Evolutionary conservation across 140 eudicot genomes (phyloP).

Genomic region (Flaveria floridana): DNA sequence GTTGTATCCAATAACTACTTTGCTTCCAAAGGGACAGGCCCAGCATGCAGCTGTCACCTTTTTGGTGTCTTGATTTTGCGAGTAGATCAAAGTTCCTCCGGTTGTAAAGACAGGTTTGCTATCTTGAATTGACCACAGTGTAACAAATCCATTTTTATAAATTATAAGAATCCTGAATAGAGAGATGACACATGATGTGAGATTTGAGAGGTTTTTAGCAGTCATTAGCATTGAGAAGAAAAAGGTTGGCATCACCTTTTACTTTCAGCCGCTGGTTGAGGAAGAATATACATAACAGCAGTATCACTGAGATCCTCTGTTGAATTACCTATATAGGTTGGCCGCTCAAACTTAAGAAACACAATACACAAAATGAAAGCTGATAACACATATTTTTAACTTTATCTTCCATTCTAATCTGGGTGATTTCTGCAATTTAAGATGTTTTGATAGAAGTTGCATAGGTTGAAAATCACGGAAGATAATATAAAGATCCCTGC

Average conservation of each 20-base stretch:
- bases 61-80: slow-evolving; percentile 58
- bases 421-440: too few species aligned
- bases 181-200: slow-evolving; percentile 7
- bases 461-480: not conserved
- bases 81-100: slow-evolving; percentile 50
- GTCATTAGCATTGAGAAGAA: slow-evolving; percentile 2
- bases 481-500: not conserved
- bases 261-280: slow-evolving; percentile 85
- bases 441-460: too few species aligned
- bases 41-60: slow-evolving; percentile 93
- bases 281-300: slow-evolving; percentile 65
- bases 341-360: slow-evolving; percentile 20
- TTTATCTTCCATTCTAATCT: too few species aligned
- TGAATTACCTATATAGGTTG: slow-evolving; percentile 48
- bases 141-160: slow-evolving; percentile 61
- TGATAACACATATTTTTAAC: not conserved
- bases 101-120: slow-evolving; percentile 69
- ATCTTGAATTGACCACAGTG: slow-evolving; percentile 77
- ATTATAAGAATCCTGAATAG: slow-evolving; percentile 76
- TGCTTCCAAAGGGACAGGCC: slow-evolving; percentile 90
- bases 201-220: slow-evolving; percentile 21
- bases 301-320: slow-evolving; percentile 44
- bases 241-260: slow-evolving; percentile 58
- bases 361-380: not conserved
- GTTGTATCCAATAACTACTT: slow-evolving; percentile 77